Evolutionary conservation across 148 eudicot genomes (phyloP).

Genomic region (Amaranthus hypochondriacus): DNA sequence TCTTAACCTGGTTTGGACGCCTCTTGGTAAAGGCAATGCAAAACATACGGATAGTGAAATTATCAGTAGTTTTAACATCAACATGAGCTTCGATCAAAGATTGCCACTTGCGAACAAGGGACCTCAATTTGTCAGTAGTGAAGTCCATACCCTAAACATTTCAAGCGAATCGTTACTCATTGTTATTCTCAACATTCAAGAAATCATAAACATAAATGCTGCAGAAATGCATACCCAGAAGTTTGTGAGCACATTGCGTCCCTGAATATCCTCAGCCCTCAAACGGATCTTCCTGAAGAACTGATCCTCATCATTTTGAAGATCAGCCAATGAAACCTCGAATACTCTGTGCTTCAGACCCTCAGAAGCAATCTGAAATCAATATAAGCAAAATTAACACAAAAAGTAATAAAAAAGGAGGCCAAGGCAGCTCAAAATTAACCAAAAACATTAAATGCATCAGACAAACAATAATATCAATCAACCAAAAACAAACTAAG

Average conservation of each 20-base stretch:
- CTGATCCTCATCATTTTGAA: constrained; percentile 60
- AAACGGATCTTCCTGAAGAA: constrained; percentile 69
- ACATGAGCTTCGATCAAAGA: constrained; percentile 79
- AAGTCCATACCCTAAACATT: constrained; percentile 63
- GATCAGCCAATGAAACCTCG: constrained; percentile 38
- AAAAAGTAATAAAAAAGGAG: too few species aligned
- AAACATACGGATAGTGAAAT: constrained; percentile 62
- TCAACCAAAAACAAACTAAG: too few species aligned
- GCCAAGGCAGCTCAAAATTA: too few species aligned
- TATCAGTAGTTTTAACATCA: constrained; percentile 79
- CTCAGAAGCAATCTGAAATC: constrained; percentile 42
- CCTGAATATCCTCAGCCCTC: constrained; percentile 82
- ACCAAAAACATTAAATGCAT: too few species aligned
- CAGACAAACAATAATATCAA: too few species aligned
- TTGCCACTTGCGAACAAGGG: constrained; percentile 76
- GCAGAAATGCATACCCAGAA: constrained; percentile 45
- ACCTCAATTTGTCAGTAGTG: constrained; percentile 68
- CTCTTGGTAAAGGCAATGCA: constrained; percentile 82
- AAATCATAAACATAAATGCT: not conserved
- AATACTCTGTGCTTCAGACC: constrained; percentile 46
- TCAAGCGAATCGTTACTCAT: not conserved
- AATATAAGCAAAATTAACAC: too few species aligned
- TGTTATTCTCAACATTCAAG: not conserved
- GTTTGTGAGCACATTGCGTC: constrained; percentile 71
- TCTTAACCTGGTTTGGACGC: constrained; percentile 70